Conservation (phyloP, 768 basidiomycete genomes). For the Termitomyces sp. region DNA sequence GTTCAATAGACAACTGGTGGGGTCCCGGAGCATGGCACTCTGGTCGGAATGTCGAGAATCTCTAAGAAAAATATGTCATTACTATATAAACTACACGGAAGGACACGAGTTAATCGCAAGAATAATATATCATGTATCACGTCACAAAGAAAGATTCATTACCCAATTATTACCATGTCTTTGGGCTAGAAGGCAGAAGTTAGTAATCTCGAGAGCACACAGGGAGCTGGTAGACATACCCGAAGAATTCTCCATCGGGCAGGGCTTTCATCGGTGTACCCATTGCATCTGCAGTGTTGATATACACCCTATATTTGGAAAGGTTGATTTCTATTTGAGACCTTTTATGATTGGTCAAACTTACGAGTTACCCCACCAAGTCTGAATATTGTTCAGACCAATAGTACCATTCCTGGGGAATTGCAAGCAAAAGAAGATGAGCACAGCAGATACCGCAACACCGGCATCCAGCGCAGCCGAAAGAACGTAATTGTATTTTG, state of each 20-base stretch:
- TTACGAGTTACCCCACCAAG: constrained; percentile 73
- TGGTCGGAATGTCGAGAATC: no score
- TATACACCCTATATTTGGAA: constrained; percentile 26
- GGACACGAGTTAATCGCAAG: no score
- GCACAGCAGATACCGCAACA: constrained; percentile 51
- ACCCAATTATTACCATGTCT: constrained; percentile 15
- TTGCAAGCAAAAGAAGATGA: constrained; percentile 43
- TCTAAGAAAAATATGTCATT: background rate
- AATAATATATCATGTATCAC: no score
- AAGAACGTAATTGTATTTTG: constrained; percentile 68
- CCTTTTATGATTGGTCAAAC: constrained; percentile 15
- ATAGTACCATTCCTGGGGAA: constrained; percentile 62
- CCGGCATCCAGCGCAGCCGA: constrained; percentile 73
- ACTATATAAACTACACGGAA: no score
- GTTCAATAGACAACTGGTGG: no score
- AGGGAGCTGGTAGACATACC: constrained; percentile 20
- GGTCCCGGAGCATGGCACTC: no score
- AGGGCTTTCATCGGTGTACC: constrained; percentile 34
- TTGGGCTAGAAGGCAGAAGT: constrained; percentile 10
- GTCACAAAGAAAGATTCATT: background rate
- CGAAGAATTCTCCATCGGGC: constrained; percentile 28
- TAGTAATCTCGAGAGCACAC: background rate
- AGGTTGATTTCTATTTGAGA: background rate
- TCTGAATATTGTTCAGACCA: constrained; percentile 46
- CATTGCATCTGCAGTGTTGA: constrained; percentile 37